Conservation (phyloP, 2,329 filamentous ascomycete genomes). For the Neopestalotiopsis sp. region DNA sequence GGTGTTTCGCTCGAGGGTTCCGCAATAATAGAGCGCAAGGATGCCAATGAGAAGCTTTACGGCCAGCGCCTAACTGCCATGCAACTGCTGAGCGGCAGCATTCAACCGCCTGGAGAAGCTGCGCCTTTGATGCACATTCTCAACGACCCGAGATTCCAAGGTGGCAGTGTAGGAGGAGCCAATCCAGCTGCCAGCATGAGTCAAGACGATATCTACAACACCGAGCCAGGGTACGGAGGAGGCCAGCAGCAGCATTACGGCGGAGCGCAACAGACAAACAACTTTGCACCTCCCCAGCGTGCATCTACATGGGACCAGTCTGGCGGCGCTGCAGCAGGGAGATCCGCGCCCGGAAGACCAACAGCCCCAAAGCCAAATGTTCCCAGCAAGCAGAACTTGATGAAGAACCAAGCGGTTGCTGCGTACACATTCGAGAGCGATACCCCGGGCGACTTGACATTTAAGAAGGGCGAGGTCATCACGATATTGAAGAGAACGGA, state of each 20-base stretch:
- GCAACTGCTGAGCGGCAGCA: conserved; percentile 79
- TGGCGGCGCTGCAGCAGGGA: conserved; percentile 54
- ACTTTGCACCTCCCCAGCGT: conserved; percentile 63
- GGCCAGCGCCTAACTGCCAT: conserved; percentile 79
- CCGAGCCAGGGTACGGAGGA: conserved; percentile 43
- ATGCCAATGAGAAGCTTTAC: conserved; percentile 97
- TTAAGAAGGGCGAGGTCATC: conserved; percentile 97
- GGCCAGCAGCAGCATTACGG: conserved; percentile 62
- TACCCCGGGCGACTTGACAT: conserved; percentile 88
- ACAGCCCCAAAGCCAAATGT: conserved; percentile 91
- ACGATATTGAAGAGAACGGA: conserved; percentile 95
- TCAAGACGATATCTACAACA: conserved; percentile 11
- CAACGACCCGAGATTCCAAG: conserved; percentile 84
- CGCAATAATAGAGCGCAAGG: conserved; percentile 90
- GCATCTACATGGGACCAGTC: conserved; percentile 57
- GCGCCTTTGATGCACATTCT: conserved; percentile 85
- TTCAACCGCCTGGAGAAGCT: conserved; percentile 80
- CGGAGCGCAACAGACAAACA: conserved; percentile 46
- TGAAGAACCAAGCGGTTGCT: conserved; percentile 84
- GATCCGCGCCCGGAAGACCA: conserved; percentile 73
- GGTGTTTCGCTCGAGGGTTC: conserved; percentile 94
- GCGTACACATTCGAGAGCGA: conserved; percentile 95
- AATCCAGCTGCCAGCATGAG: conserved; percentile 82
- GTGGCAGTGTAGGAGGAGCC: conserved; percentile 48
- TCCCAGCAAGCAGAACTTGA: conserved; percentile 57